These are phyloP conservation scores for Cerioporus squamosus DNA, from an alignment of 1,284 basidiomycete genomes.

Conservation along the genomic window DNA sequence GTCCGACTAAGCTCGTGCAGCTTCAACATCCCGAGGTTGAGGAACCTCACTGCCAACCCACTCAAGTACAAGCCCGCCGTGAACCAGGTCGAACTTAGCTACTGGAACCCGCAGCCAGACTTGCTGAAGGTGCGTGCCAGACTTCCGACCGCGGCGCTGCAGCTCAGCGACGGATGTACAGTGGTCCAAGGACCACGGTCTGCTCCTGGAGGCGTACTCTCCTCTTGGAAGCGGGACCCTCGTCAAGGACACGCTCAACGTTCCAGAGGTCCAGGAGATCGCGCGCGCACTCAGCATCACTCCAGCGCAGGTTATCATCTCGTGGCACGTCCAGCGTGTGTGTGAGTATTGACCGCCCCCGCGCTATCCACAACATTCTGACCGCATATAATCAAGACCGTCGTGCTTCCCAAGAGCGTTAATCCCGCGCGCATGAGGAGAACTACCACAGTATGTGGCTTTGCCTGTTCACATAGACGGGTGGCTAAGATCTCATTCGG, in stretches of 20 bases:
- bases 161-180: slow-evolving; percentile 24
- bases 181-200: slow-evolving; percentile 66
- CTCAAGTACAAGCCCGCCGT: slow-evolving; percentile 79
- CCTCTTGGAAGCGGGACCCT: slow-evolving; percentile 71
- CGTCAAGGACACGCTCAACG: slow-evolving; percentile 55
- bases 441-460: slow-evolving; percentile 62
- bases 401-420: slow-evolving; percentile 83
- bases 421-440: slow-evolving; percentile 72
- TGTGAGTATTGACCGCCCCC: slow-evolving; percentile 50
- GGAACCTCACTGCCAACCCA: slow-evolving; percentile 71
- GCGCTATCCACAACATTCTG: too few species aligned
- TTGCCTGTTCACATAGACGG: not conserved
- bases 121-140: slow-evolving; percentile 58
- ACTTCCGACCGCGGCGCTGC: not conserved
- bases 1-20: slow-evolving; percentile 36
- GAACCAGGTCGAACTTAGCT: slow-evolving; percentile 85
- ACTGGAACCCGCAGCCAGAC: slow-evolving; percentile 84
- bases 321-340: slow-evolving; percentile 83
- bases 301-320: slow-evolving; percentile 79
- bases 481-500: too few species aligned
- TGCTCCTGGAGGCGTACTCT: slow-evolving; percentile 81
- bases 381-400: slow-evolving; percentile 42
- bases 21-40: slow-evolving; percentile 61
- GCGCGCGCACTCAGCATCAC: slow-evolving; percentile 71
- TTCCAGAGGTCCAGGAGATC: slow-evolving; percentile 52